A percentile compares a stretch with the other conserved stretches of the same genome.
These are phyloP conservation scores for Hansfordia pulvinata DNA, from an alignment of 2,329 filamentous ascomycete species.

Conservation along the genomic window DNA sequence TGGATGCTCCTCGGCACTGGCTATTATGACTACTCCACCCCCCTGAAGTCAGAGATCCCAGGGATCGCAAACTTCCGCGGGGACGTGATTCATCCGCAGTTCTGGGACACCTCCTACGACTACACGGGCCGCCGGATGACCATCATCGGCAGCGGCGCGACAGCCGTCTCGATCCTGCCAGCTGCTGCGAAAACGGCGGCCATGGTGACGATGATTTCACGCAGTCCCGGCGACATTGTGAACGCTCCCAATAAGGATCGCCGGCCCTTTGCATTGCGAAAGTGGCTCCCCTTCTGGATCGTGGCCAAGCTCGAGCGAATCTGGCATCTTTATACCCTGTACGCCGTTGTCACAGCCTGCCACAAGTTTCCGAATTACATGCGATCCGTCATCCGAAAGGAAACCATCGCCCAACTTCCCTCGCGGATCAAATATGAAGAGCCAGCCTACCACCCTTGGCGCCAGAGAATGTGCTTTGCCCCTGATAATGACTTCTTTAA, in stretches of 20 bases:
- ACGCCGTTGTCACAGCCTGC: slow-evolving; percentile 23
- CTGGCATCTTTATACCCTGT: neutral
- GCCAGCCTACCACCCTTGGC: slow-evolving; percentile 44
- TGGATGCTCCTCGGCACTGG: slow-evolving; percentile 46
- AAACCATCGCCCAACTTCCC: slow-evolving; percentile 32
- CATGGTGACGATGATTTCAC: slow-evolving; percentile 67
- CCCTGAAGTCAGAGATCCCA: slow-evolving; percentile 39
- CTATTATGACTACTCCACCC: slow-evolving; percentile 51
- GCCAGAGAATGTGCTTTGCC: slow-evolving; percentile 53
- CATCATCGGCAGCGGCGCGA: slow-evolving; percentile 47
- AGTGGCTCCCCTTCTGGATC: slow-evolving; percentile 2
- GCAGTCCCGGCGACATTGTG: slow-evolving; percentile 60
- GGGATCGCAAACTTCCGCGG: slow-evolving; percentile 47
- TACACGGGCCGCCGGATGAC: slow-evolving; percentile 55
- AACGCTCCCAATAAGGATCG: slow-evolving; percentile 10
- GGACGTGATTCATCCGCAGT: slow-evolving; percentile 49
- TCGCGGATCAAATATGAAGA: slow-evolving; percentile 27
- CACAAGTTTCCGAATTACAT: slow-evolving; percentile 30
- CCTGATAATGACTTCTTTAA: slow-evolving; percentile 31
- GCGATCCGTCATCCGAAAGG: slow-evolving; percentile 24
- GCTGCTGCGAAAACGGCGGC: slow-evolving; percentile 49
- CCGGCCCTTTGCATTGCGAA: neutral
- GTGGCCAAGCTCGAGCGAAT: slow-evolving; percentile 4
- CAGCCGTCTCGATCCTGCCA: slow-evolving; percentile 41
- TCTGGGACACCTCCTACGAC: slow-evolving; percentile 59